phyloP scores from a whole-genome alignment of 305 asterid genomes.

The Solanum hybrid region DNA sequence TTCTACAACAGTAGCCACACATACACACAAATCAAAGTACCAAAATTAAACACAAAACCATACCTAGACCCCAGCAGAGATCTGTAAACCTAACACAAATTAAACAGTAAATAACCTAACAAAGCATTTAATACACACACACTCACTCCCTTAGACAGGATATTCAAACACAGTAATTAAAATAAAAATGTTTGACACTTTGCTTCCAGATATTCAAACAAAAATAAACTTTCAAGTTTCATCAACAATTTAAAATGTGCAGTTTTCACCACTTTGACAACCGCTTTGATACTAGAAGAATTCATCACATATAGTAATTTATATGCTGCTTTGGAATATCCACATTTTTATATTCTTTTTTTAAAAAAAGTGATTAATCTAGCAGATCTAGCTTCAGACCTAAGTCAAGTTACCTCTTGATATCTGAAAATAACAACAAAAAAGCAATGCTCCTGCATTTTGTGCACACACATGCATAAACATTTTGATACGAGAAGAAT shows the following conservation, averaged over 20 bases:
- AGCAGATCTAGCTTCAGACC: not conserved
- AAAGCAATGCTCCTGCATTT: not conserved
- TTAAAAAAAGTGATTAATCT: not conserved
- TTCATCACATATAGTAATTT: not conserved
- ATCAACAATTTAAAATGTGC: not conserved
- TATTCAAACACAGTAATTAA: not conserved
- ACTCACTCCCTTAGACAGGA: not conserved
- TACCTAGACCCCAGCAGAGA: not conserved
- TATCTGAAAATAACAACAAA: not conserved
- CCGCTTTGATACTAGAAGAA: not conserved
- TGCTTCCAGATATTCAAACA: not conserved
- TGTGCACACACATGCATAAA: not conserved
- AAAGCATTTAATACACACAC: not conserved
- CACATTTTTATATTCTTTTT: not conserved
- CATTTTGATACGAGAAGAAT: not conserved
- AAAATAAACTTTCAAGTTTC: not conserved
- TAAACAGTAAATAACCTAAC: not conserved
- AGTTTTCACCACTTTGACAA: not conserved
- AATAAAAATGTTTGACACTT: not conserved
- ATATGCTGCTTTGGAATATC: not conserved
- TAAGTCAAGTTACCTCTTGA: not conserved
- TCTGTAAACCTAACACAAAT: constrained; percentile 18
- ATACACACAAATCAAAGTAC: not conserved
- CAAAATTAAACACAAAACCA: not conserved
- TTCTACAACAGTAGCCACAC: not conserved